Conservation (phyloP, 805 yeast genomes). For the Yamadazyma phyllophila region DNA sequence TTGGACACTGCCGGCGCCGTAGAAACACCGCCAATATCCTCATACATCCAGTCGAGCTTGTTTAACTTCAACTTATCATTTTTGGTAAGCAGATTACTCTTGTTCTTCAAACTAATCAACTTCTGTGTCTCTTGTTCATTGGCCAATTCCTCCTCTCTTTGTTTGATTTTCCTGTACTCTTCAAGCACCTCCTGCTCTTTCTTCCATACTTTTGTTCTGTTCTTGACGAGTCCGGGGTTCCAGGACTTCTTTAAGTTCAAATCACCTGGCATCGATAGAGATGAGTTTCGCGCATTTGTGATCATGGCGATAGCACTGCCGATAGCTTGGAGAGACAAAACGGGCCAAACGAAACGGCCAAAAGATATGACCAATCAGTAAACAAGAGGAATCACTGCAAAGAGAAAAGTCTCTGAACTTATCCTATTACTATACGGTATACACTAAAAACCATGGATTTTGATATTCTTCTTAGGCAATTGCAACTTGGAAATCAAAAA, state of each 20-base stretch:
- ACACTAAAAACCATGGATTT: conserved; percentile 78
- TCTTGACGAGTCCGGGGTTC: conserved; percentile 88
- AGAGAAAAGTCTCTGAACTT: background rate
- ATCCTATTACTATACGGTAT: conserved; percentile 1
- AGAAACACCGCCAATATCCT: conserved; percentile 34
- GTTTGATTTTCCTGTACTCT: conserved; percentile 64
- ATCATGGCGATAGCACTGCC: no score
- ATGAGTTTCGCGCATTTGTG: background rate
- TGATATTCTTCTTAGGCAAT: conserved; percentile 92
- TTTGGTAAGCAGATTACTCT: conserved; percentile 31
- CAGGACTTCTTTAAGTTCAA: conserved; percentile 90
- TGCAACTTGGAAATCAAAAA: conserved; percentile 84
- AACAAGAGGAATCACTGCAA: no score
- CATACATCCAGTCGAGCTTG: conserved; percentile 87
- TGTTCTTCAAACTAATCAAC: conserved; percentile 46
- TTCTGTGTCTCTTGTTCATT: conserved; percentile 61
- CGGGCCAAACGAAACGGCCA: background rate
- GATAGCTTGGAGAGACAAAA: no score
- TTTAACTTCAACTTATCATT: conserved; percentile 36
- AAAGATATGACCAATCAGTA: no score
- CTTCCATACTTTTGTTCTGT: conserved; percentile 82
- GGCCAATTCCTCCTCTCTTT: conserved; percentile 60
- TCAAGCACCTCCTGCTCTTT: conserved; percentile 72
- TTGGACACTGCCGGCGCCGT: background rate
- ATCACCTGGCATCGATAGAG: conserved; percentile 58